Base-by-base conservation (phyloP, 176 grass and related monocot species). In the Aegilops tauschii region DNA sequence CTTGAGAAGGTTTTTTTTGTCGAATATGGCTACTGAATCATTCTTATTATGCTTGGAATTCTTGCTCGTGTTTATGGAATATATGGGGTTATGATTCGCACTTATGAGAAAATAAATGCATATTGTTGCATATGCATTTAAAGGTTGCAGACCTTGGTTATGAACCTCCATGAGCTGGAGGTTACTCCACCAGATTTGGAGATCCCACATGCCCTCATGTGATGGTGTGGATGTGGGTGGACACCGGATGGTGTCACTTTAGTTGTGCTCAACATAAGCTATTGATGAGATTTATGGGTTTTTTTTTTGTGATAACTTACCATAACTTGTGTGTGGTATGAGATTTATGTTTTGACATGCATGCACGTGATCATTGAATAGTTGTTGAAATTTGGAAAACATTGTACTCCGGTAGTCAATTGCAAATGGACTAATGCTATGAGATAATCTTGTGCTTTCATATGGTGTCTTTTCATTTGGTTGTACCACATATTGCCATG, bases 321-420 rank as follows among this genome's bases (percentile, higher is more conserved):
- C n/a, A 25, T 25, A 62, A 23, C 21, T 62, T 9, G n/a, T 11
- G 9, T 62, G 61, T 25, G 61, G n/a, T 27, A 62, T 9, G 17
- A 77, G 28, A 77, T 77, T 47, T 77, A 77, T 77, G 47, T 56
- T 77, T 77, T 56, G 74, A 77, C 74, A 56, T 77, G 28, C 74
- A 56, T 34, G 29, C 47, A 32, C 52, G 11, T 77, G 28, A 77
- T 17, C 74, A 77, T 56, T 77, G 16, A 56, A 77, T 77, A 49
- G 47, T 77, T 77, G 74, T 56, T 18, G 49, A 56, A 56, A 21
- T 32, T 77, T 77, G 47, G 47, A 77, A 56, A 77, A 77, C 17
- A 77, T 34, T 31, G 28, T 56, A 56, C 29, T 77, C 5, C 8
- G 17, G 16, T 77, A 21, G 9, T 54, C 16, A 56, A 56, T 77